phyloP scores from a whole-genome alignment of 108 stramenopile species.

The Skeletonema potamos region DNA sequence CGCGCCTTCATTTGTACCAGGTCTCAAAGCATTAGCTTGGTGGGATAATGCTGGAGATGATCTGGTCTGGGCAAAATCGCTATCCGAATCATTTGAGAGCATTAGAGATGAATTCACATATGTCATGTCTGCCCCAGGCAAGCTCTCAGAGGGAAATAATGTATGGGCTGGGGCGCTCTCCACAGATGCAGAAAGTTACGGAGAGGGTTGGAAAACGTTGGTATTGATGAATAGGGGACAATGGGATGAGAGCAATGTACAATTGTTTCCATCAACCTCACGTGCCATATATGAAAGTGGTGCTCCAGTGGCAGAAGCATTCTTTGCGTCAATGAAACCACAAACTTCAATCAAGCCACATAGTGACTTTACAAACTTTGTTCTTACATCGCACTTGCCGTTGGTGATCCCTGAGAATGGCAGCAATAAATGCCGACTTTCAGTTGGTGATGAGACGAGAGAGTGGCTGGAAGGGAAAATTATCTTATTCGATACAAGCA shows the following conservation, averaged over 20 bases:
- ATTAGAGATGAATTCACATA: constrained; percentile 80
- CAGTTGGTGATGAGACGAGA: constrained; percentile 76
- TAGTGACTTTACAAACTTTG: constrained; percentile 88
- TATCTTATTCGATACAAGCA: constrained; percentile 83
- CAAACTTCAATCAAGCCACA: constrained; percentile 56
- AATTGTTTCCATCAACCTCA: constrained; percentile 82
- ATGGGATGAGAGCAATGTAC: constrained; percentile 84
- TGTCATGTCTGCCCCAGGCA: constrained; percentile 54
- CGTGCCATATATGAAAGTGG: constrained; percentile 64
- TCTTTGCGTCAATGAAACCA: constrained; percentile 90
- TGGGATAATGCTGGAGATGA: constrained; percentile 55
- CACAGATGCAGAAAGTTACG: constrained; percentile 74
- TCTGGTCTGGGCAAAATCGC: constrained; percentile 58
- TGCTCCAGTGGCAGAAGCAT: constrained; percentile 83
- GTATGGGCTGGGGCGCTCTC: constrained; percentile 85
- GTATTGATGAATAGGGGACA: constrained; percentile 88
- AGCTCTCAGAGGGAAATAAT: constrained; percentile 77
- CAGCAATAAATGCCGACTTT: constrained; percentile 72
- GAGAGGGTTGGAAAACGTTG: constrained; percentile 90
- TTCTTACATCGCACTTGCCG: constrained; percentile 87
- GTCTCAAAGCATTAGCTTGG: constrained; percentile 63
- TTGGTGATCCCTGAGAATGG: constrained; percentile 83
- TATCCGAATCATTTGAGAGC: constrained; percentile 55
- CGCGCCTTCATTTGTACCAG: constrained; percentile 81
- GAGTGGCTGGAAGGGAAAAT: constrained; percentile 86